Evolutionary conservation across 805 yeast genomes (phyloP), one percentile per base, ranked within the genome.

Genomic region (Yarrowia deformans): DNA sequence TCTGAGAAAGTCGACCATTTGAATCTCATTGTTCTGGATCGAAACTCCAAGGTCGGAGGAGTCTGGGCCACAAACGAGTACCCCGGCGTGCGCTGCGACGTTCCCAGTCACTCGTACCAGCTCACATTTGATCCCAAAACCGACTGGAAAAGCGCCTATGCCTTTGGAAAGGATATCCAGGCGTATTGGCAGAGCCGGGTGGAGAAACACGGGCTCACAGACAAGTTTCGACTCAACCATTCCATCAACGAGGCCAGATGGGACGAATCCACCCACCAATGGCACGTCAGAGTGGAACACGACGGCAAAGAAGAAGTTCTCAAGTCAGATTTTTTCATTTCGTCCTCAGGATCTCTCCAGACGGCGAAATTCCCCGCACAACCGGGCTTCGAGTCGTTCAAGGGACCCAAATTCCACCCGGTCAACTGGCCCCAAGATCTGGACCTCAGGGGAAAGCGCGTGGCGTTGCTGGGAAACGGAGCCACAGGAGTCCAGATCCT

Each of bases 391-490:
- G 71, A 72, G 6, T 68, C 69, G 23, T 79, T 75, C 42, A 67
- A 73, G 37, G 80, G 81, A 32, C 69, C 71, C 8, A 60, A 75
- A 2, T 54, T 78, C 12, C 82, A 79, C 69, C 73, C 78, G 9
- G 75, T 79, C 34, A 72, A 72, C 19, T 79, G 79, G 78, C 74
- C 79, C 48, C 71, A 70, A 8, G 71, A 71, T 13, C 69, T 70
- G 48, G 75, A 72, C 16, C 70, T 72, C 45, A 69, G 43, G 42
- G 76, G 72, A 34, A 77, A 79, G 64, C 69, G 66, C 8, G 73
- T 77, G 1, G 76, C 79, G n/a, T 72, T 78, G 2, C 71, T 79
- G 12, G 81, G 82, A 2, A 74, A 72, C 55, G 78, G 80, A 8
- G 74, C 81, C 0, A 74, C 78, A 3, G 81, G 81, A 3, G 74